Evolutionary conservation across 305 asterid genomes (phyloP).

Genomic region (Nicotiana rustica): DNA sequence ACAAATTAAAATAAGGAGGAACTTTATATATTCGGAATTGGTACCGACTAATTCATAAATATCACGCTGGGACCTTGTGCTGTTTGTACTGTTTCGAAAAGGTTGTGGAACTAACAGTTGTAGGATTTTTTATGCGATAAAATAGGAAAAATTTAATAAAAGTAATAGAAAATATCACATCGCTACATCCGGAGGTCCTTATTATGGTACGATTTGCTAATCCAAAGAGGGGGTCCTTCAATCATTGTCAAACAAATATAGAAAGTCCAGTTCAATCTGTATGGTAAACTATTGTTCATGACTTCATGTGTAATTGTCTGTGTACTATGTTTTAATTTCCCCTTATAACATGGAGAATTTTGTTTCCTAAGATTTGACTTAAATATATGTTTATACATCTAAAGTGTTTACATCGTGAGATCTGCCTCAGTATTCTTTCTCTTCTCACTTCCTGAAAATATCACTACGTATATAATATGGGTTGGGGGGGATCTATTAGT

Average conservation of each 20-base stretch:
- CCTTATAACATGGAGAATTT: background rate
- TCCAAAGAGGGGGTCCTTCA: background rate
- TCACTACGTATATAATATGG: too few species aligned
- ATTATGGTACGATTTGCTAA: background rate
- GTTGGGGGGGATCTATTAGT: too few species aligned
- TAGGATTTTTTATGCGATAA: background rate
- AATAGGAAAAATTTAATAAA: background rate
- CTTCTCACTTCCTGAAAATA: too few species aligned
- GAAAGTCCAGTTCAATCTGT: background rate
- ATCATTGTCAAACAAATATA: constrained; percentile 7
- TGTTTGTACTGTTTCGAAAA: background rate
- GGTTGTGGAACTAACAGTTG: background rate
- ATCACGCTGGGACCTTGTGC: background rate
- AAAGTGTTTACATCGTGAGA: too few species aligned
- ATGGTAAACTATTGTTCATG: background rate
- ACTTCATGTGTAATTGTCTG: background rate
- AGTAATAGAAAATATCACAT: background rate
- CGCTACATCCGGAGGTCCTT: background rate
- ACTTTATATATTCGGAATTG: background rate
- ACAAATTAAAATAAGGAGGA: constrained; percentile 13
- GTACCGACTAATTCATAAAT: background rate
- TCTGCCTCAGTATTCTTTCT: too few species aligned
- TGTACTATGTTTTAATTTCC: background rate
- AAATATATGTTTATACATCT: too few species aligned
- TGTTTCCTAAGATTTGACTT: background rate